These are phyloP conservation scores for Cytospora leucostoma DNA, from an alignment of 2,329 filamentous ascomycete species.

Conservation along the genomic window DNA sequence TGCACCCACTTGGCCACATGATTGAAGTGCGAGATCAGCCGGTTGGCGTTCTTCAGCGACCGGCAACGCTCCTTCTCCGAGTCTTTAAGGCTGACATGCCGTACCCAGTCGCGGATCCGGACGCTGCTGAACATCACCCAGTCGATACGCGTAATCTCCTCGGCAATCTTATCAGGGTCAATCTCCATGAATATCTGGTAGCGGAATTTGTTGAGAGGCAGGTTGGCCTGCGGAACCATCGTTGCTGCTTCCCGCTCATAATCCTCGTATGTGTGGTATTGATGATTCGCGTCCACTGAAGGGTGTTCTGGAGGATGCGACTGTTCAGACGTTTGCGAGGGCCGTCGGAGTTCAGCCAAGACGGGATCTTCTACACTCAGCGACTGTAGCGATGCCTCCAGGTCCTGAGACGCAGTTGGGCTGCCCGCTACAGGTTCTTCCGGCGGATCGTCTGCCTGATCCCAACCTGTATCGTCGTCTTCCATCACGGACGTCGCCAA, in stretches of 20 bases:
- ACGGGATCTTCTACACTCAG: constrained; percentile 50
- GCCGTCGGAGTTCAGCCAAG: constrained; percentile 40
- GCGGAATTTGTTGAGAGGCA: constrained; percentile 77
- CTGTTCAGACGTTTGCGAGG: constrained; percentile 49
- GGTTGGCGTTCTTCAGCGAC: constrained; percentile 82
- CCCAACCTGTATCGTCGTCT: constrained; percentile 93
- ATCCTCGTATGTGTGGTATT: constrained; percentile 70
- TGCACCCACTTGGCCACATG: constrained; percentile 81
- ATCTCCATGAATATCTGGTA: constrained; percentile 91
- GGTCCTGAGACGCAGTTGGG: constrained; percentile 34
- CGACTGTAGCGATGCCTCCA: constrained; percentile 47
- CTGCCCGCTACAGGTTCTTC: constrained; percentile 45
- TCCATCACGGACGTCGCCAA: constrained; percentile 72
- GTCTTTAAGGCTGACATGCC: constrained; percentile 78
- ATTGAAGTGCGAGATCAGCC: constrained; percentile 93
- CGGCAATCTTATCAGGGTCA: constrained; percentile 80
- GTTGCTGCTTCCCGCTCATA: constrained; percentile 77
- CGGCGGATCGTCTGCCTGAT: constrained; percentile 67
- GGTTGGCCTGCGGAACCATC: constrained; percentile 68
- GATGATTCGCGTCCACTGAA: constrained; percentile 48
- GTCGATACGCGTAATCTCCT: constrained; percentile 92
- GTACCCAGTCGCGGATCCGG: constrained; percentile 86
- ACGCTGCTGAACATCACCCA: constrained; percentile 99
- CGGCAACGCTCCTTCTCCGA: constrained; percentile 74
- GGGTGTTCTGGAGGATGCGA: constrained; percentile 42